Evolutionary conservation across 805 yeast genomes (phyloP).

Genomic region (Tetrapisispora pingtungensis): DNA sequence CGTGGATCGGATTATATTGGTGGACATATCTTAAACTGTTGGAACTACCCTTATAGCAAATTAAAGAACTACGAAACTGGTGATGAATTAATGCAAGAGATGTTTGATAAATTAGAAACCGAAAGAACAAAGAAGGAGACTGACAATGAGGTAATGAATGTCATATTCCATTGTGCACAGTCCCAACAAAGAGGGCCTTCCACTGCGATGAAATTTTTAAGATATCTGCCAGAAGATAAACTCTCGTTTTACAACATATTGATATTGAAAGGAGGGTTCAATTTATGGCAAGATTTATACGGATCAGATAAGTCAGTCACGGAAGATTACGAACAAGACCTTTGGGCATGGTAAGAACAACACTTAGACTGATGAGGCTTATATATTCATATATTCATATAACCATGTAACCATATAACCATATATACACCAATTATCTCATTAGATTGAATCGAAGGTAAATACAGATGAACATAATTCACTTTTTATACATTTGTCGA

Average conservation of each 20-base stretch:
- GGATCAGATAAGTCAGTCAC: constrained; percentile 61
- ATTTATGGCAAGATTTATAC: constrained; percentile 66
- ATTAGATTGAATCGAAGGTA: too few species aligned
- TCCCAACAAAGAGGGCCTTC: constrained; percentile 91
- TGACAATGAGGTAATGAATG: constrained; percentile 10
- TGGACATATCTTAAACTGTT: constrained; percentile 29
- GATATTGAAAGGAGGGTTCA: constrained; percentile 79
- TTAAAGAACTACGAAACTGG: constrained; percentile 30
- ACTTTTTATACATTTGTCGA: too few species aligned
- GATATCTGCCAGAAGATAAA: constrained; percentile 23
- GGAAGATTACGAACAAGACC: constrained; percentile 41
- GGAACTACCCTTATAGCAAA: constrained; percentile 21
- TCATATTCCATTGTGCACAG: constrained; percentile 80
- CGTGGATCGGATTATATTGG: constrained; percentile 78
- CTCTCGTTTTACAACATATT: constrained; percentile 41
- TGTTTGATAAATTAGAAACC: constrained; percentile 33
- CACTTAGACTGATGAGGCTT: too few species aligned
- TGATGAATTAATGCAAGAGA: constrained; percentile 54
- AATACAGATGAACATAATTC: too few species aligned
- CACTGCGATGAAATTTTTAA: constrained; percentile 53
- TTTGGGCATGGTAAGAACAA: constrained; percentile 34
- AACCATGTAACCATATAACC: too few species aligned
- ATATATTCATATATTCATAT: too few species aligned
- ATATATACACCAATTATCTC: too few species aligned
- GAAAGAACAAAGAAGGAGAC: constrained; percentile 4